phyloP scores from a whole-genome alignment of 106 monocot genomes.

The Platanthera zijinensis region DNA sequence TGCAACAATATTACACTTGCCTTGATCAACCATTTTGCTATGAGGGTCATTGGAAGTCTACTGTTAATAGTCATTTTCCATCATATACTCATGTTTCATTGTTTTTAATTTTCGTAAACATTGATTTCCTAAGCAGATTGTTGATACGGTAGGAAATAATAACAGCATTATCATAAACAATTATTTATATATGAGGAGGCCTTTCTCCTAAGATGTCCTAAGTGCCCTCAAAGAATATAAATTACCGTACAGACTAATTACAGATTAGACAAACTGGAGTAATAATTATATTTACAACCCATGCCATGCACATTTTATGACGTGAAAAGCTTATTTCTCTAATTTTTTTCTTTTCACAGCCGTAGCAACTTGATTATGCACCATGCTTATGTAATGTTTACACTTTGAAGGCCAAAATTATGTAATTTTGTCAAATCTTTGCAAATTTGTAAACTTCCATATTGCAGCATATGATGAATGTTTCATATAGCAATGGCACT shows the following conservation, averaged over 20 bases:
- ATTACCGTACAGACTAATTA: no score
- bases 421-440: not conserved
- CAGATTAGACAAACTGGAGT: no score
- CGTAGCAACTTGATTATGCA: not conserved
- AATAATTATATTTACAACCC: not conserved
- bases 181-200: no score
- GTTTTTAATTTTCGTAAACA: not conserved
- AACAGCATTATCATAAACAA: no score
- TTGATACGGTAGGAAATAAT: no score
- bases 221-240: no score
- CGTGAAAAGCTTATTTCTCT: not conserved
- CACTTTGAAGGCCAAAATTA: not conserved
- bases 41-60: not conserved
- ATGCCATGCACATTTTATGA: not conserved
- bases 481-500: conserved; percentile 1
- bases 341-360: not conserved
- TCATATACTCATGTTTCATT: not conserved
- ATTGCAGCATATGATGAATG: not conserved
- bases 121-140: no score
- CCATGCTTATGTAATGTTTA: not conserved
- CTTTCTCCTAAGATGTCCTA: no score
- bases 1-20: not conserved
- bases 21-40: not conserved
- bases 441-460: not conserved
- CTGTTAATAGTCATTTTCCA: not conserved